Base-by-base conservation (phyloP, 768 basidiomycete genomes). In the Tephrocybe rancida region DNA sequence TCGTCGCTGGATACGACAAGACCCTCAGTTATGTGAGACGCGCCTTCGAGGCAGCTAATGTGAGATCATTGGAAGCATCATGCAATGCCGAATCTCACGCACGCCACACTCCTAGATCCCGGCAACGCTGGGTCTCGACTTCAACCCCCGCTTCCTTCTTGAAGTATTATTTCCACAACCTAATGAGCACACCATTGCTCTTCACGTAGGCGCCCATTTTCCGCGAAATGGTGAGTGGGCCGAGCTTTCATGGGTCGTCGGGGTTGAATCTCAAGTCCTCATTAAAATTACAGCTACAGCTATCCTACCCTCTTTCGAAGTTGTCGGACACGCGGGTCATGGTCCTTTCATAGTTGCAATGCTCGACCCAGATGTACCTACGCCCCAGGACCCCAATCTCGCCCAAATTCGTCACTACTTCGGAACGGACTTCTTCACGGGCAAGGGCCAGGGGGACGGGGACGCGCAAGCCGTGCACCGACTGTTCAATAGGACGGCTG, bases 351-450 rank as follows among this genome's bases (percentile, higher is more conserved):
- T 82, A 14, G 59, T 82, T 10, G 73, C 74, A 0, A 58, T 70
- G 9, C 74, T 81, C 3, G 80, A 81, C 55, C 81, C 75, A 4
- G 81, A 82, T 56, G 79, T 75, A 9, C 79, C 79, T 7, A 79
- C 79, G n/a, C 80, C 81, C 1, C 75, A 79, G 56, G 64, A 57
- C 16, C 73, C 75, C 11, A 76, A 67, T 5, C 47, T 30, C 3
- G 68, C 77, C 1, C 76, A 81, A 56, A 74, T 81, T 38, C 71
- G 78, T 2, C 80, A 82, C 60, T 79, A 79, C 67, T 62, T 81
- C 2, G 76, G 74, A 1, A 75, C 74, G 0, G 71, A 77, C 58
- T 80, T 78, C 52, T 24, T 57, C 19, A n/a, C 48, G 4, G n/a
- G n/a, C 10, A 16, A 19, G 30, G 21, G 44, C n/a, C 22, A 0